These are phyloP conservation scores for Apiospora malaysiana DNA, from an alignment of 2,329 filamentous ascomycete species.

Conservation along the genomic window DNA sequence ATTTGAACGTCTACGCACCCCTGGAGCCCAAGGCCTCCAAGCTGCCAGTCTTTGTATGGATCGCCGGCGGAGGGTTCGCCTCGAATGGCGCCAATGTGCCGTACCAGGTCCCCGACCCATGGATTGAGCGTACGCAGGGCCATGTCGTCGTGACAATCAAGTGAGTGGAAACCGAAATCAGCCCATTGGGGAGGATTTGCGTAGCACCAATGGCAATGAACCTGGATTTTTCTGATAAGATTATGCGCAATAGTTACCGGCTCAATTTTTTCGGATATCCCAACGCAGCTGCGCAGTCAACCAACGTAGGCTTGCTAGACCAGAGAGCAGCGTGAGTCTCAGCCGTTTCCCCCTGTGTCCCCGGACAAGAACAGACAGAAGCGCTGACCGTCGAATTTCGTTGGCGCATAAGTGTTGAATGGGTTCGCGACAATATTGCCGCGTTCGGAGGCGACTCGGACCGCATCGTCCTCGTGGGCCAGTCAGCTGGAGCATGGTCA, in stretches of 20 bases:
- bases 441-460: slow-evolving; percentile 53
- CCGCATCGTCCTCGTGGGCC: slow-evolving; percentile 46
- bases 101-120: slow-evolving; percentile 31
- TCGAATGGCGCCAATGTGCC: slow-evolving; percentile 28
- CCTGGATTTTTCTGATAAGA: neutral
- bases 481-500: slow-evolving; percentile 34
- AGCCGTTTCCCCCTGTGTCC: neutral
- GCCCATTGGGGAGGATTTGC: neutral
- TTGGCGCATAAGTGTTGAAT: slow-evolving; percentile 44
- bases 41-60: slow-evolving; percentile 34
- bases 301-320: slow-evolving; percentile 56
- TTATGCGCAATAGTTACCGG: slow-evolving; percentile 36
- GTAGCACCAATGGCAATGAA: neutral
- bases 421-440: slow-evolving; percentile 54
- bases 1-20: slow-evolving; percentile 42
- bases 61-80: slow-evolving; percentile 36
- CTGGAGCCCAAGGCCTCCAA: slow-evolving; percentile 27
- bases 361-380: slow-evolving; percentile 24
- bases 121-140: slow-evolving; percentile 30
- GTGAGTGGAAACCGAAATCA: neutral
- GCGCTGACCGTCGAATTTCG: neutral
- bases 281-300: slow-evolving; percentile 36
- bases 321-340: slow-evolving; percentile 47
- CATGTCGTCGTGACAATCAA: slow-evolving; percentile 47
- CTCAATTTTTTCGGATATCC: slow-evolving; percentile 44